phyloP scores from a whole-genome alignment of 1,139 yeast species.

The Kazachstania sp. region DNA sequence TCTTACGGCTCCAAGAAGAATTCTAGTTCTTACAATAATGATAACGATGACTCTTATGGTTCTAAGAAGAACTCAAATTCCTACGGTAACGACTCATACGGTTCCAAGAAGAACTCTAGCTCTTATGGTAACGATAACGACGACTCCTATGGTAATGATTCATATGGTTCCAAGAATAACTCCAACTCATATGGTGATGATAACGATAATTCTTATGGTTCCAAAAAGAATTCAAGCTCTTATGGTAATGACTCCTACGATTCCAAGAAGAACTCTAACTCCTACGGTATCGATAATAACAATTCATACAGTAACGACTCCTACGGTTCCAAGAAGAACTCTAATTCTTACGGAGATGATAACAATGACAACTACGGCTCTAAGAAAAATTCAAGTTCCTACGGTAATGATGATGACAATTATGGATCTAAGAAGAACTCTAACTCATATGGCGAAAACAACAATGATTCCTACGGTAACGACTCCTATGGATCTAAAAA shows the following conservation, averaged over 20 bases:
- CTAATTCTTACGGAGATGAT: neutral
- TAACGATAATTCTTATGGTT: neutral
- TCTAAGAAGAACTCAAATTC: neutral
- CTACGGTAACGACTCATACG: neutral
- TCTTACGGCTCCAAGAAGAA: neutral
- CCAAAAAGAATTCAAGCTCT: neutral
- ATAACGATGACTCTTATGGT: neutral
- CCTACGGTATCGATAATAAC: neutral
- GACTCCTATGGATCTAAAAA: neutral
- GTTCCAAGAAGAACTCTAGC: neutral
- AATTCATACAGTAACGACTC: neutral
- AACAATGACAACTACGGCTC: neutral
- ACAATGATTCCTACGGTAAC: neutral
- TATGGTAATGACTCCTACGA: neutral
- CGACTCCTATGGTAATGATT: neutral
- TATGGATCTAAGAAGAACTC: neutral
- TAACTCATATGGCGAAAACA: neutral
- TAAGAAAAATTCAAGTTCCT: neutral
- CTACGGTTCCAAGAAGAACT: neutral
- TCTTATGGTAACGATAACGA: neutral
- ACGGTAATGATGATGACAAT: neutral
- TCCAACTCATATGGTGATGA: neutral
- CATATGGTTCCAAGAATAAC: neutral
- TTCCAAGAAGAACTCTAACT: neutral
- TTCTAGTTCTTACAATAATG: neutral